Conservation (phyloP, 345 rosid species). For the Ailanthus altissimus region DNA sequence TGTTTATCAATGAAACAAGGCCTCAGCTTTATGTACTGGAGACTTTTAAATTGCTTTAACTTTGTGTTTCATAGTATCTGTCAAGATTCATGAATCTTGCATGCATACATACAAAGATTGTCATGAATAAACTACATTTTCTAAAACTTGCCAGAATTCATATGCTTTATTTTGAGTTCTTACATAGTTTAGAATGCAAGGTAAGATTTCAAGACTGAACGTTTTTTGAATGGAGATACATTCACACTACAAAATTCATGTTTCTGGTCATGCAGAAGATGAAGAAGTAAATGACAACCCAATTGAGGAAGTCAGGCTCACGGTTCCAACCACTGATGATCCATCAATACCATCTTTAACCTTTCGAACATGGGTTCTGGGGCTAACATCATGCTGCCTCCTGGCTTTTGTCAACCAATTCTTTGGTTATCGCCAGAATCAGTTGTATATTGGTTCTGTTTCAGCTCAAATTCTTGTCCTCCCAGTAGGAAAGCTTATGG, state of each 20-base stretch:
- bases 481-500: constrained; percentile 56
- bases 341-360: constrained; percentile 47
- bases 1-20: not conserved
- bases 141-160: not conserved
- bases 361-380: constrained; percentile 60
- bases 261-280: constrained; percentile 20
- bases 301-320: constrained; percentile 61
- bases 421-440: constrained; percentile 52
- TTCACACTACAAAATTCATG: not conserved
- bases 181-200: not conserved
- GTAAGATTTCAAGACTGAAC: not conserved
- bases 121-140: not conserved
- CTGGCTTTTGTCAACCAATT: constrained; percentile 62
- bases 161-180: not conserved
- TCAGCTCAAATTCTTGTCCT: constrained; percentile 55
- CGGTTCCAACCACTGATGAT: constrained; percentile 56
- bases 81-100: too few species aligned
- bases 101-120: not conserved
- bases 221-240: not conserved
- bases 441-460: constrained; percentile 35
- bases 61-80: too few species aligned
- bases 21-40: not conserved
- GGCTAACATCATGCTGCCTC: constrained; percentile 43
- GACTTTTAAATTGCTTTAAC: too few species aligned
- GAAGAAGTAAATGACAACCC: constrained; percentile 54